These are phyloP conservation scores for Gautieria morchelliformis DNA, from an alignment of 768 basidiomycete species.

Conservation along the genomic window DNA sequence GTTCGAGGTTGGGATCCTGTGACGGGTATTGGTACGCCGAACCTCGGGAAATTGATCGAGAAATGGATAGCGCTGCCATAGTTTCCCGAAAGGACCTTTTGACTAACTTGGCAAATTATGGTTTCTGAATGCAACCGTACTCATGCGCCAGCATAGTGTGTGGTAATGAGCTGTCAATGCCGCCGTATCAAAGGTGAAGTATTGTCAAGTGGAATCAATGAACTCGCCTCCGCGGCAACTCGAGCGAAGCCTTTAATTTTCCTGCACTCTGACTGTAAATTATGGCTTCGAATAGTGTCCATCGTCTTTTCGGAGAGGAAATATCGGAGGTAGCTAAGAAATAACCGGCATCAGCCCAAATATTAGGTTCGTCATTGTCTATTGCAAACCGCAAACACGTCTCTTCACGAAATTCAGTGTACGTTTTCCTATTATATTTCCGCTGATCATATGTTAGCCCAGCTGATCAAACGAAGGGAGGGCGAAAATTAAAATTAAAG, in stretches of 20 bases:
- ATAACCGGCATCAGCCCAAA: not conserved
- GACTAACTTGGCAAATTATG: too few species aligned
- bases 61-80: constrained; percentile 20
- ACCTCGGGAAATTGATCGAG: constrained; percentile 16
- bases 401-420: constrained; percentile 72
- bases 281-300: constrained; percentile 40
- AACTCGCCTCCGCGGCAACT: constrained; percentile 30
- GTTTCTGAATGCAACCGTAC: not conserved
- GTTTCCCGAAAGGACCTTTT: not conserved
- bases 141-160: not conserved
- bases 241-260: constrained; percentile 45
- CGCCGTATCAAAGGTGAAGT: not conserved
- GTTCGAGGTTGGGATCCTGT: constrained; percentile 5
- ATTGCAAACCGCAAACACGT: constrained; percentile 46
- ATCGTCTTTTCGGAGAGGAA: constrained; percentile 44
- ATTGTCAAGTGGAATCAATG: not conserved
- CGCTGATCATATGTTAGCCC: constrained; percentile 33
- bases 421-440: constrained; percentile 66
- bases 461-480: not conserved
- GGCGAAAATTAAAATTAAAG: not conserved
- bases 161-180: not conserved
- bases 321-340: constrained; percentile 48
- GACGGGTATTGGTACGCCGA: constrained; percentile 20
- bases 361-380: not conserved
- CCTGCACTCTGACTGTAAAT: constrained; percentile 53